Evolutionary conservation across 805 yeast genomes (phyloP).

Genomic region (Candida silvicultrix): DNA sequence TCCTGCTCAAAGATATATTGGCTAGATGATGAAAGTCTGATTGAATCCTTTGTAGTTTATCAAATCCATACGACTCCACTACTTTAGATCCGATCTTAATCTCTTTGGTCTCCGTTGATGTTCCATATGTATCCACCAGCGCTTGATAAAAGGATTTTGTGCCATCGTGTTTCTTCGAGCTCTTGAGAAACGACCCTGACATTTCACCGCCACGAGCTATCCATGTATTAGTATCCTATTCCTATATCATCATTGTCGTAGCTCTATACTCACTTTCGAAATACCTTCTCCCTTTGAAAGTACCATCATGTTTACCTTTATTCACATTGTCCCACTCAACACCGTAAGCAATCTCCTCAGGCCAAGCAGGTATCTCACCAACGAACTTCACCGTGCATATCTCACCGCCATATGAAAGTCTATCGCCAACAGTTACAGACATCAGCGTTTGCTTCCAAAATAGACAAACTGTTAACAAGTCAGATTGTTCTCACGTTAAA

Average conservation of each 20-base stretch:
- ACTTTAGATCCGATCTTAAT: conserved; percentile 48
- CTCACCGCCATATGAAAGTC: conserved; percentile 34
- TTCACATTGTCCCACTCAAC: conserved; percentile 77
- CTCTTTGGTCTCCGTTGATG: conserved; percentile 23
- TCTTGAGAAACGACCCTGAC: conserved; percentile 62
- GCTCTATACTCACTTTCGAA: conserved; percentile 35
- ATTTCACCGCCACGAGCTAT: conserved; percentile 18
- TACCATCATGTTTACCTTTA: conserved; percentile 74
- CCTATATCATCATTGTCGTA: no score
- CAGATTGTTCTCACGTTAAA: no score
- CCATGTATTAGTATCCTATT: conserved; percentile 6
- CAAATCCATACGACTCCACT: conserved; percentile 63
- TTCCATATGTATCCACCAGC: conserved; percentile 41
- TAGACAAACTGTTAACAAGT: no score
- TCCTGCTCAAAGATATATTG: conserved; percentile 44
- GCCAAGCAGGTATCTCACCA: conserved; percentile 66
- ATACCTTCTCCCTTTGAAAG: conserved; percentile 44
- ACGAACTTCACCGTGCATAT: conserved; percentile 57
- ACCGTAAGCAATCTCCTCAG: conserved; percentile 51
- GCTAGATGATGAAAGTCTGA: conserved; percentile 37
- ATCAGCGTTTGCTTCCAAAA: no score
- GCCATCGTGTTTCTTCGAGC: conserved; percentile 28
- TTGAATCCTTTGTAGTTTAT: conserved; percentile 42
- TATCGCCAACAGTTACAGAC: conserved; percentile 16
- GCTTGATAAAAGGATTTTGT: conserved; percentile 38